Conservation (phyloP, 1,284 basidiomycete genomes). For the Naganishia cerealis region DNA sequence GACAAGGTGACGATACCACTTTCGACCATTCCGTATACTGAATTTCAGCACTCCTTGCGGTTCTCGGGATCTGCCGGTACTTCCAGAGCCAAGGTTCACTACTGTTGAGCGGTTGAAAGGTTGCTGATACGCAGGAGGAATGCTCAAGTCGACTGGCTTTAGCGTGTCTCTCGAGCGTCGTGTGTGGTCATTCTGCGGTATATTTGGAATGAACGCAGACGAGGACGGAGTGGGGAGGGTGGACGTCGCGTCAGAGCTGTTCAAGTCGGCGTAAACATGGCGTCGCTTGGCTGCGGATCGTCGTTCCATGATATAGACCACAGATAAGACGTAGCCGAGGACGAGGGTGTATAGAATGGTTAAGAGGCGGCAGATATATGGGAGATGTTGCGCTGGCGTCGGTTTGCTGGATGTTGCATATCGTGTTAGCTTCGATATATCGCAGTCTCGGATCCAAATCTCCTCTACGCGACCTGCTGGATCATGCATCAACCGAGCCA, state of each 20-base stretch:
- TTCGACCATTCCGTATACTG: slow-evolving; percentile 9
- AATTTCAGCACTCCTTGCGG: neutral
- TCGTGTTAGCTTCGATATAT: neutral
- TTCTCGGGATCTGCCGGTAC: neutral
- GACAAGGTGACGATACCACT: slow-evolving; percentile 9
- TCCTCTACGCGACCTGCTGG: too few species aligned
- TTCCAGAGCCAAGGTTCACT: neutral
- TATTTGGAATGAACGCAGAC: slow-evolving; percentile 12
- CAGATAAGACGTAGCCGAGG: neutral
- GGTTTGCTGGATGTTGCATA: too few species aligned
- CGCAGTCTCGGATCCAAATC: slow-evolving; percentile 21
- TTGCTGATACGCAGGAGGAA: slow-evolving; percentile 24
- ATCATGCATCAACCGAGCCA: neutral
- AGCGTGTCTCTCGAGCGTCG: neutral
- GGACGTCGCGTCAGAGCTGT: slow-evolving; percentile 18
- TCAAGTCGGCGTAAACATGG: slow-evolving; percentile 23
- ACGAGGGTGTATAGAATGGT: neutral
- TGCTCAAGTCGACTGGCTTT: slow-evolving; percentile 2
- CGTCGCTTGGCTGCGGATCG: slow-evolving; percentile 13
- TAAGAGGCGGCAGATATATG: neutral
- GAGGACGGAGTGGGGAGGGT: slow-evolving; percentile 10
- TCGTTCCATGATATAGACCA: slow-evolving; percentile 1
- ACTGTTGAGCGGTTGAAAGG: slow-evolving; percentile 3
- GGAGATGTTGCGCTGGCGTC: neutral
- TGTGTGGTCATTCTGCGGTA: neutral